These are phyloP conservation scores for Tuber magnatum DNA, from an alignment of 495 filamentous ascomycete species.

Conservation along the genomic window DNA sequence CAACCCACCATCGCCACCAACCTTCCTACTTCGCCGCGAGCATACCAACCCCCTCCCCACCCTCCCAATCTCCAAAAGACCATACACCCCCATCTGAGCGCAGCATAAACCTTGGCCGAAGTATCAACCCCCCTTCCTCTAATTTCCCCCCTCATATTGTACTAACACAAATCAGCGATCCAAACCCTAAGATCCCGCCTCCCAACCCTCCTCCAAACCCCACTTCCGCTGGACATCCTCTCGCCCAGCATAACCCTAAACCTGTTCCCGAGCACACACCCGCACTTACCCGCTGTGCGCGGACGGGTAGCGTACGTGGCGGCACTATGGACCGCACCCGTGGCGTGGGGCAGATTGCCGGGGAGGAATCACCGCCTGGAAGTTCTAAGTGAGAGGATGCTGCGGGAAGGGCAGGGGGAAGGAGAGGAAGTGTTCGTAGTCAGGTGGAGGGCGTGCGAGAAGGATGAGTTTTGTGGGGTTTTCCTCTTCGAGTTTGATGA, in stretches of 20 bases:
- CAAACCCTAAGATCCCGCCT: slow-evolving; percentile 78
- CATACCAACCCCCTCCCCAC: neutral
- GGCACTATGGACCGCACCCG: slow-evolving; percentile 86
- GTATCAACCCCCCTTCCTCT: neutral
- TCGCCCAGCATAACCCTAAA: slow-evolving; percentile 84
- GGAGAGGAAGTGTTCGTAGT: slow-evolving; percentile 68
- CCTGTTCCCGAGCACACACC: slow-evolving; percentile 94
- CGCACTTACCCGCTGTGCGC: slow-evolving; percentile 83
- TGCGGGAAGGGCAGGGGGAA: slow-evolving; percentile 53
- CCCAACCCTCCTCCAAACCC: slow-evolving; percentile 74
- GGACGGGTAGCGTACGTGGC: slow-evolving; percentile 86
- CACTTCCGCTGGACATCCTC: slow-evolving; percentile 76
- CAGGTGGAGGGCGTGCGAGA: slow-evolving; percentile 64
- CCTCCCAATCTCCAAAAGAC: neutral
- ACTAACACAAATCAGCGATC: slow-evolving; percentile 54
- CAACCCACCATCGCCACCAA: neutral
- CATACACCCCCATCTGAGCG: neutral
- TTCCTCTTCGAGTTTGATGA: slow-evolving; percentile 96
- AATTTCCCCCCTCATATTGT: neutral
- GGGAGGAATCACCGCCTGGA: slow-evolving; percentile 80
- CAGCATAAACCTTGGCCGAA: neutral
- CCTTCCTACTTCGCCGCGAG: neutral
- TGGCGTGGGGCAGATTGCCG: slow-evolving; percentile 90
- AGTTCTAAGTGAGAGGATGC: slow-evolving; percentile 81
- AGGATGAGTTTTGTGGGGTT: slow-evolving; percentile 65